Conservation (phyloP, 2,329 filamentous ascomycete species). For the Pyrenophora seminiperda region DNA sequence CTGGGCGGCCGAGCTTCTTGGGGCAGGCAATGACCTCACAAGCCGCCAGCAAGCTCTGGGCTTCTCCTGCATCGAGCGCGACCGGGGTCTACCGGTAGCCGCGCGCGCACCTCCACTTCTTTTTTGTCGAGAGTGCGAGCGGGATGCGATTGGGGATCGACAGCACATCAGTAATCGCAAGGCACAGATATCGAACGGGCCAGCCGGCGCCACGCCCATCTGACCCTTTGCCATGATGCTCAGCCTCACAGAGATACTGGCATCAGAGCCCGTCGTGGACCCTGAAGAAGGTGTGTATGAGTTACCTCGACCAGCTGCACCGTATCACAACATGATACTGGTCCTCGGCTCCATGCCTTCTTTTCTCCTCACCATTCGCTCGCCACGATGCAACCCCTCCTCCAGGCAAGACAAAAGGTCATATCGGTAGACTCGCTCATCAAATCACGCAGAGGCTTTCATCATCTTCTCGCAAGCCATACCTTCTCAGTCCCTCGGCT, state of each 20-base stretch:
- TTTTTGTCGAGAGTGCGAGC: background rate
- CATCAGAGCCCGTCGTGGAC: slow-evolving; percentile 57
- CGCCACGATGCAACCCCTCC: background rate
- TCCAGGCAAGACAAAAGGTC: background rate
- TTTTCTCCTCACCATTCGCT: slow-evolving; percentile 27
- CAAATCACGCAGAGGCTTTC: slow-evolving; percentile 72
- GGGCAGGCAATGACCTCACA: slow-evolving; percentile 31
- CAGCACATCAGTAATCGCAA: slow-evolving; percentile 8
- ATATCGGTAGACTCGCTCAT: slow-evolving; percentile 16
- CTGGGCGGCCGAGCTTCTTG: slow-evolving; percentile 18
- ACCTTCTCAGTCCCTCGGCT: slow-evolving; percentile 72
- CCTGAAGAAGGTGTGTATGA: slow-evolving; percentile 62
- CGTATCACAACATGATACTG: slow-evolving; percentile 18
- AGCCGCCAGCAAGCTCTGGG: slow-evolving; percentile 11
- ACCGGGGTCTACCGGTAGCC: slow-evolving; percentile 11
- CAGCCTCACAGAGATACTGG: slow-evolving; percentile 45
- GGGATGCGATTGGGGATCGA: slow-evolving; percentile 8
- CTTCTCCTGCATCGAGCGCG: background rate
- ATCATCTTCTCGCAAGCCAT: slow-evolving; percentile 79
- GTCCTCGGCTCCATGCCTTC: slow-evolving; percentile 26
- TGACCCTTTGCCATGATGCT: slow-evolving; percentile 16
- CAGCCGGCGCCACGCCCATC: slow-evolving; percentile 8
- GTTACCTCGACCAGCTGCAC: background rate
- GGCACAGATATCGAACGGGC: background rate
- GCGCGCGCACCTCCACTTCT: slow-evolving; percentile 6